Evolutionary conservation across 2,329 filamentous ascomycete species (phyloP), one percentile per base, ranked within the genome.

Genomic region (Aureobasidium sp.): DNA sequence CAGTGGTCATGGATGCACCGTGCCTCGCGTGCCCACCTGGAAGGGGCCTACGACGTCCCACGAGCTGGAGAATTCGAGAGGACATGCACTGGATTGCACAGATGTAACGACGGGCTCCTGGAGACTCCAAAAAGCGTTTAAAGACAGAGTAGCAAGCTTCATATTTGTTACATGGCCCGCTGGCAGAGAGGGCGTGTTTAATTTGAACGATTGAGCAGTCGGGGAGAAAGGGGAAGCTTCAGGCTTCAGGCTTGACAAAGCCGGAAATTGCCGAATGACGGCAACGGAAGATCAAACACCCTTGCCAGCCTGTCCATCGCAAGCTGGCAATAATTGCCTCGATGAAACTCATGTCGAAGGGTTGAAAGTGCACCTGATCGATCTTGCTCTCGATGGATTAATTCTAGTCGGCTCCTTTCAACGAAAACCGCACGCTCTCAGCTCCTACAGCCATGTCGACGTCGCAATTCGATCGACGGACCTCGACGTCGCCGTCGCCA

Each of bases 21-120:
- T 75, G 79, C 81, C 81, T 79, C 81, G 74, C 59, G 81, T 84
- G 62, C 82, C 82, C 60, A 80, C 78, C 64, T 79, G 77, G 65
- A 84, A 84, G 8, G 81, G 82, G 3, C 82, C 82, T 23, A 84
- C 72, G 23, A 81, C 66, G 57, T 82, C 69, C 81, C 81, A 83
- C 50, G 69, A 66, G 38, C 64, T 64, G 51, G 67, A 72, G 64
- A 76, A 73, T 31, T 64, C 54, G 74, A 62, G 43, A 31, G 21
- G 11, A 35, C 45, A 59, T 38, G 33, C 2, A 19, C n/a, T 19
- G 33, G 53, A 4, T 9, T 35, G 53, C 29, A 37, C 40, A 27
- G n/a, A n/a, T 46, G 15, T n/a, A 23, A n/a, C 5, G 3, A 37
- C 2, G 7, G 53, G 40, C 4, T 57, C 7, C 23, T 57, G 53